Evolutionary conservation across 106 monocot genomes (phyloP).

Genomic region (Acanthochlamys bracteata): DNA sequence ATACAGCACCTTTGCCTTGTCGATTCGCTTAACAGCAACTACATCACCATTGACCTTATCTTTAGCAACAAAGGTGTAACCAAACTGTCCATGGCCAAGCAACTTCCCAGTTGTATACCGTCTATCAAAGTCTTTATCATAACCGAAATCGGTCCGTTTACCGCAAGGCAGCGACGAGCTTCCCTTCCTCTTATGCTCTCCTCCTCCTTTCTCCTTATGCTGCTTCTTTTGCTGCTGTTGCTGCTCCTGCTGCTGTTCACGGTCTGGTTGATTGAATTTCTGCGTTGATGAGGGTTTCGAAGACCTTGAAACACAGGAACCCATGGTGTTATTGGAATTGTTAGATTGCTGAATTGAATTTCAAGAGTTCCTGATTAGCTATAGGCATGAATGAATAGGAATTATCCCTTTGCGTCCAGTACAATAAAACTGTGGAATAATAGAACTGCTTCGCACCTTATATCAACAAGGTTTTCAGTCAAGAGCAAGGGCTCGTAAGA

Average conservation of each 20-base stretch:
- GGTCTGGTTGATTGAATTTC: neutral
- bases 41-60: slow-evolving; percentile 38
- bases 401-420: too few relatives aligned
- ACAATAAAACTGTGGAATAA: too few relatives aligned
- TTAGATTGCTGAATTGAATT: too few relatives aligned
- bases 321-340: too few relatives aligned
- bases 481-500: too few relatives aligned
- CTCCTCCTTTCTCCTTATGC: slow-evolving; percentile 1
- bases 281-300: too few relatives aligned
- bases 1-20: slow-evolving; percentile 47
- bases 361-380: too few relatives aligned
- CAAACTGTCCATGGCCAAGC: slow-evolving; percentile 72
- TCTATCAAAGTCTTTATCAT: slow-evolving; percentile 39
- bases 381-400: too few relatives aligned
- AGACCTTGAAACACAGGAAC: too few relatives aligned
- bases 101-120: slow-evolving; percentile 52
- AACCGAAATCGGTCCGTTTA: slow-evolving; percentile 66
- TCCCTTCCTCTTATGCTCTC: slow-evolving; percentile 12
- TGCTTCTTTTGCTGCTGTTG: neutral
- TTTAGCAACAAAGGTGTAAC: slow-evolving; percentile 60
- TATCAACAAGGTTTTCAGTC: too few relatives aligned
- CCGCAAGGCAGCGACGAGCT: slow-evolving; percentile 27
- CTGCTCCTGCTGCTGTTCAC: neutral
- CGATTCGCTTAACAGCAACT: slow-evolving; percentile 73
- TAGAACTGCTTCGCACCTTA: too few relatives aligned